These are phyloP conservation scores for Henckelia pumila DNA, from an alignment of 257 asterid genomes.

Conservation along the genomic window DNA sequence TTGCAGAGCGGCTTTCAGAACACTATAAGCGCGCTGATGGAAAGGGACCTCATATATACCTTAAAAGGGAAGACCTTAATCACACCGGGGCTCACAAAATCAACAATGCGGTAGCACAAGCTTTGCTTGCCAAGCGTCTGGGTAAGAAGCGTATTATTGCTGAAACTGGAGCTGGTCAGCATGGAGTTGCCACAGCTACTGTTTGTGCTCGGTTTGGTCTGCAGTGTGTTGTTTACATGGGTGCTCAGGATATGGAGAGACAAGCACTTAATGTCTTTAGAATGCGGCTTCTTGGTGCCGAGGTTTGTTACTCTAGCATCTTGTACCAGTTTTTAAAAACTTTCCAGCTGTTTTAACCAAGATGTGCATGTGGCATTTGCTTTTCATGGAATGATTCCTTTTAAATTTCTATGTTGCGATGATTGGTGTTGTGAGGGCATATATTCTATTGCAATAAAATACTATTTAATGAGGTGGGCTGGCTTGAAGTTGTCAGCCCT, in stretches of 20 bases:
- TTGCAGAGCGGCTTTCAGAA: constrained; percentile 86
- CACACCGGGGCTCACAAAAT: constrained; percentile 98
- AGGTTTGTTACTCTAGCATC: constrained; percentile 49
- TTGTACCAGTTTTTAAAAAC: constrained; percentile 13
- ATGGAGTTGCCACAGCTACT: constrained; percentile 97
- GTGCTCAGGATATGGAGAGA: constrained; percentile 99
- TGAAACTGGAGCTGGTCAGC: constrained; percentile 99
- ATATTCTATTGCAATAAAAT: background rate
- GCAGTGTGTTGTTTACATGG: constrained; percentile 83
- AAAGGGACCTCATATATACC: constrained; percentile 75
- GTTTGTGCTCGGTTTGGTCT: constrained; percentile 96
- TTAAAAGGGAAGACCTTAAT: constrained; percentile 93
- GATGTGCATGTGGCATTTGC: background rate
- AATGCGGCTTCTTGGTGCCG: constrained; percentile 95
- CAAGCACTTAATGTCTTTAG: constrained; percentile 90
- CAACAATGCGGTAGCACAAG: constrained; percentile 90
- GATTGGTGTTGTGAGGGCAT: constrained; percentile 6
- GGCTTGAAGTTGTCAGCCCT: constrained; percentile 7
- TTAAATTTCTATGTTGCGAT: background rate
- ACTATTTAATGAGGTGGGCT: constrained; percentile 9
- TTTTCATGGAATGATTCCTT: background rate
- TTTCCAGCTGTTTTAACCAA: background rate
- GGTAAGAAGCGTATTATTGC: constrained; percentile 91
- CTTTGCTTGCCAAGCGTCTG: constrained; percentile 83
- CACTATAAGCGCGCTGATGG: constrained; percentile 72